A percentile compares a stretch with the other conserved stretches of the same genome.
Evolutionary conservation across 306 rosid genomes (phyloP).

Genomic region (Prunus fruticosa): DNA sequence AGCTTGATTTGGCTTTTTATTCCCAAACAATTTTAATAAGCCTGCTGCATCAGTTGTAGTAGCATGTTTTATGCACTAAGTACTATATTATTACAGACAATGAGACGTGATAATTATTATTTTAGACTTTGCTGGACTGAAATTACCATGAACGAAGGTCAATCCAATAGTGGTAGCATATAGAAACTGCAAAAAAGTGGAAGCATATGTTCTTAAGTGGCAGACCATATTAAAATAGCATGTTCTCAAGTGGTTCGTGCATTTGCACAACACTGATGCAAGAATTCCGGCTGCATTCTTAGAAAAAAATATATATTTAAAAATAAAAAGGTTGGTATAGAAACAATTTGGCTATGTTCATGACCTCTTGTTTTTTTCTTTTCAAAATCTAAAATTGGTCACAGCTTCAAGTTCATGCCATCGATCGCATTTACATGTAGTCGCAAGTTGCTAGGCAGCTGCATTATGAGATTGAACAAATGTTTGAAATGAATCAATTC

Average conservation of each 20-base stretch:
- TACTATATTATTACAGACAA: neutral
- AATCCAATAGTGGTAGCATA: neutral
- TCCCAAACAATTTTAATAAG: too few relatives aligned
- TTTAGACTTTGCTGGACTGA: neutral
- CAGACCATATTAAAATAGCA: neutral
- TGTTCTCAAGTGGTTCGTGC: neutral
- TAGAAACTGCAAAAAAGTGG: neutral
- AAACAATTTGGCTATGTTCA: too few relatives aligned
- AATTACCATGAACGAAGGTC: neutral
- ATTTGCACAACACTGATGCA: neutral
- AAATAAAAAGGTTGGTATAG: too few relatives aligned
- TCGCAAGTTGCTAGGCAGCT: neutral
- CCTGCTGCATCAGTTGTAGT: neutral
- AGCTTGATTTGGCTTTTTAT: too few relatives aligned
- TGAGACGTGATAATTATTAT: neutral
- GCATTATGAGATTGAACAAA: neutral
- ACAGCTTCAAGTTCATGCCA: too few relatives aligned
- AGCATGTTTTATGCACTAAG: neutral
- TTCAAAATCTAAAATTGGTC: too few relatives aligned
- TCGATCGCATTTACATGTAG: too few relatives aligned
- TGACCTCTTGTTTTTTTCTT: too few relatives aligned
- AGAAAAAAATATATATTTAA: too few relatives aligned
- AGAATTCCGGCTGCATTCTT: neutral
- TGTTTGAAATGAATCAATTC: neutral
- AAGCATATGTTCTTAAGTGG: neutral